Conservation (phyloP, 192 early-diverging fungal genomes). For the Linnemannia exigua region DNA sequence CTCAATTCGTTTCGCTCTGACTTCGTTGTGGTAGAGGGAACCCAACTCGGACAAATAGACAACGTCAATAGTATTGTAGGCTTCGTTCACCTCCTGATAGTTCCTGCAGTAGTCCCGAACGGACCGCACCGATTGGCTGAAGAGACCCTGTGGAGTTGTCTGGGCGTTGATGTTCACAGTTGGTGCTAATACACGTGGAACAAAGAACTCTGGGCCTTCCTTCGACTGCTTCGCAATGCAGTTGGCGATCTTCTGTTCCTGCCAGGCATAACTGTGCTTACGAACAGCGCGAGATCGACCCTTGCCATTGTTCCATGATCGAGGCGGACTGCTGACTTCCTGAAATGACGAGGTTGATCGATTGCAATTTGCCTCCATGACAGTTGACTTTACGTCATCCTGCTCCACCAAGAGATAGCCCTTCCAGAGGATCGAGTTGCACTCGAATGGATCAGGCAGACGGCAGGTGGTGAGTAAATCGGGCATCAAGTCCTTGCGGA, state of each 20-base stretch:
- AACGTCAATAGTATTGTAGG: constrained; percentile 48
- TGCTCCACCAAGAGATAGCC: constrained; percentile 39
- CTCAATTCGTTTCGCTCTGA: constrained; percentile 37
- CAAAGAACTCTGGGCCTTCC: constrained; percentile 15
- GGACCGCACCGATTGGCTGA: constrained; percentile 17
- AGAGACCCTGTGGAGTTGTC: constrained; percentile 37
- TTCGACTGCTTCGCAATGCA: constrained; percentile 33
- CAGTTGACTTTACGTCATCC: neutral
- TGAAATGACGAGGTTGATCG: neutral
- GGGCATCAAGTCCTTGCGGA: constrained; percentile 50
- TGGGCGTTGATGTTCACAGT: neutral
- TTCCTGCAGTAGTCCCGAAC: constrained; percentile 36
- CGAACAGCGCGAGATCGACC: constrained; percentile 24
- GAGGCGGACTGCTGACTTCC: constrained; percentile 1
- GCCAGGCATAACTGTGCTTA: constrained; percentile 43
- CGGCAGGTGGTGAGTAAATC: constrained; percentile 47
- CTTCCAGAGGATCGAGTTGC: constrained; percentile 50
- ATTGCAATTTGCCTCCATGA: neutral
- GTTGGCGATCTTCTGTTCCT: constrained; percentile 49
- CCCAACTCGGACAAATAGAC: constrained; percentile 52
- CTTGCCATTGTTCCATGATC: neutral
- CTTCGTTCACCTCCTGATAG: constrained; percentile 20
- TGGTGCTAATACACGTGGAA: constrained; percentile 4
- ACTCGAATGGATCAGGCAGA: constrained; percentile 39
- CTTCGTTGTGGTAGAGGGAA: constrained; percentile 55